Percentiles rank a stretch among this genome's conserved stretches.
These are phyloP conservation scores for Acacia crassicarpa DNA, from an alignment of 306 rosid genomes.

Conservation along the genomic window DNA sequence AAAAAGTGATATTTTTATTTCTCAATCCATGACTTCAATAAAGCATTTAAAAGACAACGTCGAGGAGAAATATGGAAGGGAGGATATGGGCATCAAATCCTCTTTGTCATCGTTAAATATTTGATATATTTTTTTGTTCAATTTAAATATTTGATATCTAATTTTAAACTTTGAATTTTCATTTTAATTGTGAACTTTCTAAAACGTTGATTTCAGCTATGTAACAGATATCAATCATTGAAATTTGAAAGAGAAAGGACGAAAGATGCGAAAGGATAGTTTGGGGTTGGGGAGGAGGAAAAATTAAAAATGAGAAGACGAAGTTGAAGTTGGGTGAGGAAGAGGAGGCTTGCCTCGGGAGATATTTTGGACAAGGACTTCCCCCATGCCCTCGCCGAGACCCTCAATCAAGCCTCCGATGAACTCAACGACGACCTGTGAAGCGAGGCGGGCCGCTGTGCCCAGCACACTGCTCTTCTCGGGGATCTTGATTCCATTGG, in stretches of 20 bases:
- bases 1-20: not conserved
- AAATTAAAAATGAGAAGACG: not conserved
- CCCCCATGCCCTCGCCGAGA: constrained; percentile 76
- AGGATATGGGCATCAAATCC: not conserved
- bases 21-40: not conserved
- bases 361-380: constrained; percentile 63
- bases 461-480: constrained; percentile 59
- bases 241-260: not conserved
- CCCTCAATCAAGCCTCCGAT: constrained; percentile 80
- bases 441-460: constrained; percentile 63
- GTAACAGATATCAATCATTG: not conserved
- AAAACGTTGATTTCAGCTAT: not conserved
- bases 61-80: not conserved
- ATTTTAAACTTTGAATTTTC: not conserved
- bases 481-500: constrained; percentile 46
- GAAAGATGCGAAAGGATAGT: not conserved
- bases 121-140: too few species aligned
- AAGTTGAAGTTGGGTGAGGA: not conserved
- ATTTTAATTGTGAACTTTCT: not conserved
- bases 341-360: constrained; percentile 37
- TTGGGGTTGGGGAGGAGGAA: not conserved
- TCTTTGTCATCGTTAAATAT: not conserved
- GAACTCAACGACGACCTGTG: constrained; percentile 74
- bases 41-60: not conserved
- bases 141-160: not conserved